A percentile compares a stretch with the other conserved stretches of the same genome.
Conservation (phyloP, 495 filamentous ascomycete species). For the Massariosphaeria phaeospora region DNA sequence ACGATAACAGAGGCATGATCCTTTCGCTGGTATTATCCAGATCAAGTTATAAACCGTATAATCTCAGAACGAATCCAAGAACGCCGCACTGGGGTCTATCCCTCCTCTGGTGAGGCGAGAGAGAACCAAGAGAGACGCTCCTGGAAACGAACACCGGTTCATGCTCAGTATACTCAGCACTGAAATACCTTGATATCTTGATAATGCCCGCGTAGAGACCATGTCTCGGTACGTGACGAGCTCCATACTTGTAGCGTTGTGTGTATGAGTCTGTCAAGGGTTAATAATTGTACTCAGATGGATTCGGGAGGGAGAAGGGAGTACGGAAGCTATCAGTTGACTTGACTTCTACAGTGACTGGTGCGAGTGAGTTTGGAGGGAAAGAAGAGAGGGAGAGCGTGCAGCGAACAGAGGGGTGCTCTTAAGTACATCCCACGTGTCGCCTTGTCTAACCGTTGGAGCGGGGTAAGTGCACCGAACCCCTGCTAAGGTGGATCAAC, state of each 20-base stretch:
- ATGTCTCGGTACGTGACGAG: slow-evolving; percentile 24
- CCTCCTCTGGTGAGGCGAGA: slow-evolving; percentile 16
- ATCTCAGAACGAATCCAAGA: slow-evolving; percentile 71
- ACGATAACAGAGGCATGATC: slow-evolving; percentile 80
- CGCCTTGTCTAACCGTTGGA: slow-evolving; percentile 5
- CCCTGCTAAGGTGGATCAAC: background rate
- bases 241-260: slow-evolving; percentile 15
- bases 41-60: slow-evolving; percentile 95
- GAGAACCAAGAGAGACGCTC: slow-evolving; percentile 1
- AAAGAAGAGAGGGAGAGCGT: background rate
- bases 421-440: slow-evolving; percentile 7
- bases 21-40: slow-evolving; percentile 99
- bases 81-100: slow-evolving; percentile 21
- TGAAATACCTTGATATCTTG: slow-evolving; percentile 57
- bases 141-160: slow-evolving; percentile 61
- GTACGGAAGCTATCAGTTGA: background rate
- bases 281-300: slow-evolving; percentile 5
- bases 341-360: background rate
- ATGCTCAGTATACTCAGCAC: slow-evolving; percentile 52
- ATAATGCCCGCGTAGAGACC: slow-evolving; percentile 28
- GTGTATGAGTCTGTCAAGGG: background rate
- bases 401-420: background rate
- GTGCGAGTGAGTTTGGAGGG: background rate
- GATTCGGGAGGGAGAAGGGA: background rate
- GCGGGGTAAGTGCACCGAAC: slow-evolving; percentile 6